Evolutionary conservation across 2,329 filamentous ascomycete species (phyloP).

Genomic region (Diplodia seriata): DNA sequence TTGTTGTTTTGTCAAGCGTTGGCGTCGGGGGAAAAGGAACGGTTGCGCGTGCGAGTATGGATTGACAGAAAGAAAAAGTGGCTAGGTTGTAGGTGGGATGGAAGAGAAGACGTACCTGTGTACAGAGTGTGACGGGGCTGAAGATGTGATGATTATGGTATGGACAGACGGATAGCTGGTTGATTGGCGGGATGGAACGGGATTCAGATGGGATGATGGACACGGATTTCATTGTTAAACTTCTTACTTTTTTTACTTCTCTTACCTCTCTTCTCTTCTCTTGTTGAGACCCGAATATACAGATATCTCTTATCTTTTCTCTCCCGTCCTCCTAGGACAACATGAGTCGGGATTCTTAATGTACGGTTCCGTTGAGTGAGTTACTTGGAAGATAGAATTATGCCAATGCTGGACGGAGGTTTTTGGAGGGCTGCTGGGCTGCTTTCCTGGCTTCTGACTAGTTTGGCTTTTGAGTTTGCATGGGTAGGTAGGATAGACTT

Average conservation of each 20-base stretch:
- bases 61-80: background rate
- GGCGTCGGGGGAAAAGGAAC: slow-evolving; percentile 6
- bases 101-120: background rate
- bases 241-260: background rate
- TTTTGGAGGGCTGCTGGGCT: background rate
- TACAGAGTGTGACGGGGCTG: background rate
- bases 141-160: slow-evolving; percentile 22
- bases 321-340: background rate
- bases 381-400: background rate
- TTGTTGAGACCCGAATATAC: background rate
- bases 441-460: background rate
- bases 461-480: slow-evolving; percentile 1
- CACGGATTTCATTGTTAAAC: slow-evolving; percentile 18
- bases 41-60: background rate
- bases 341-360: background rate
- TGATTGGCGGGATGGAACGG: slow-evolving; percentile 1
- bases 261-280: background rate
- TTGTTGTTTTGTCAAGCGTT: slow-evolving; percentile 19
- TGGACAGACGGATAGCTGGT: background rate
- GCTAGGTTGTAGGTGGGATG: background rate
- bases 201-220: background rate
- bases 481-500: slow-evolving; percentile 10
- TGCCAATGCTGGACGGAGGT: background rate
- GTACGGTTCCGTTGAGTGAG: background rate
- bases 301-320: background rate